A percentile compares a stretch with the other conserved stretches of the same genome.
These are phyloP conservation scores for Ogataea thermomethanolica DNA, from an alignment of 805 yeast genomes.

Conservation along the genomic window DNA sequence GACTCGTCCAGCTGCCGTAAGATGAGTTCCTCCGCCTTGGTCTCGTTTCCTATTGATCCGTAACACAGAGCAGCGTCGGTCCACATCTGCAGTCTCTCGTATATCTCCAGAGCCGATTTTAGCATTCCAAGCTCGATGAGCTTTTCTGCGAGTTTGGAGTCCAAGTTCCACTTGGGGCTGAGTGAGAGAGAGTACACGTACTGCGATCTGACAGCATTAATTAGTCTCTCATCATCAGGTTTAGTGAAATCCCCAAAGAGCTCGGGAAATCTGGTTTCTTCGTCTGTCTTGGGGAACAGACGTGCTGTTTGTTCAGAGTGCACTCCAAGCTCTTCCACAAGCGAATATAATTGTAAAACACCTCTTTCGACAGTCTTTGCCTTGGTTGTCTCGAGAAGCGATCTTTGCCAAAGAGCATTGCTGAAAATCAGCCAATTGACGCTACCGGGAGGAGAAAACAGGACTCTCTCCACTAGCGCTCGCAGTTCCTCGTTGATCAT, in stretches of 20 bases:
- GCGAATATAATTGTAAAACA: slow-evolving; percentile 83
- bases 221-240: slow-evolving; percentile 32
- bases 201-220: slow-evolving; percentile 53
- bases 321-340: slow-evolving; percentile 83
- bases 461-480: slow-evolving; percentile 70
- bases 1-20: slow-evolving; percentile 47
- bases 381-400: slow-evolving; percentile 72
- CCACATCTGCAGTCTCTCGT: slow-evolving; percentile 69
- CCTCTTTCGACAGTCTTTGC: slow-evolving; percentile 93
- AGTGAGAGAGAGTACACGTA: slow-evolving; percentile 74
- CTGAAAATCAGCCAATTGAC: slow-evolving; percentile 78
- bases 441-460: slow-evolving; percentile 45
- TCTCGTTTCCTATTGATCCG: slow-evolving; percentile 76
- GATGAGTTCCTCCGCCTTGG: slow-evolving; percentile 60
- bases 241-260: slow-evolving; percentile 17
- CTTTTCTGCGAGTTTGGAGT: slow-evolving; percentile 77
- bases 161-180: slow-evolving; percentile 83
- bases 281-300: slow-evolving; percentile 43
- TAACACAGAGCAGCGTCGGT: slow-evolving; percentile 88
- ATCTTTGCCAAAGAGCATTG: slow-evolving; percentile 86
- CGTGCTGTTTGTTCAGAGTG: slow-evolving; percentile 50
- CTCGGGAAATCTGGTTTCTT: slow-evolving; percentile 25
- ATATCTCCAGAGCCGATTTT: slow-evolving; percentile 85
- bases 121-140: slow-evolving; percentile 81
- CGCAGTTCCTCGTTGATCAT: slow-evolving; percentile 79